Evolutionary conservation across 2,329 filamentous ascomycete species (phyloP), one percentile per base, ranked within the genome.

Genomic region (Botrytis aclada): DNA sequence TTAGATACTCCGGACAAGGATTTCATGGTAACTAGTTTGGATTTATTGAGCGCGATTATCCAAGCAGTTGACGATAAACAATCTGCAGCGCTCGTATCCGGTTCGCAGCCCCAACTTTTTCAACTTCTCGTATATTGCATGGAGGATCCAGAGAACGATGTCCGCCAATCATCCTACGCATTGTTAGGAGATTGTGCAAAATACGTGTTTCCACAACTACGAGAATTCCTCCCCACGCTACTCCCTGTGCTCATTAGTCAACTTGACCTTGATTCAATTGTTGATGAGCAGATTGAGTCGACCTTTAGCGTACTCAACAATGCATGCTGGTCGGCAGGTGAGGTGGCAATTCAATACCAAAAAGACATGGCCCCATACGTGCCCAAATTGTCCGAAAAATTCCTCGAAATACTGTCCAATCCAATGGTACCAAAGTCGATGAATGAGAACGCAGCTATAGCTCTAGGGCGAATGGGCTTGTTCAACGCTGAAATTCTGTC

Each of bases 261-360:
- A 81, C 88, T 99, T 41, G 95, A 98, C 77, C 85, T 97, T 77
- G 92, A 94, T 74, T 87, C 86, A 72, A 88, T 94, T 69, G 83
- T 89, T 29, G 92, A 95, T 74, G 93, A 97, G 77, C 92, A 94
- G 74, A 90, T 94, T 64, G 93, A 97, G 76, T 92, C 89, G 29
- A 91, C 90, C 22, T 98, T 97, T 81, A 94, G 94, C 74, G 95
- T 98, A 43, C 90, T 98, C 74, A 99, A 98, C 87, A 99, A 99
- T 81, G 95, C 96, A 34, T 98, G 95, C 84, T 99, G 96, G 96
- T 97, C 95, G 10, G 91, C 90, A 37, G 96, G 96, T 60, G 96
- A 99, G 84, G 96, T 98, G 75, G 90, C 94, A 25, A 90, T 97
- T 82, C 90, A 93, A 74, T 87, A 93, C 80, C 89, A 90, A 77